Conservation (phyloP, 1,284 basidiomycete species). For the Agroathelia rolfsii region DNA sequence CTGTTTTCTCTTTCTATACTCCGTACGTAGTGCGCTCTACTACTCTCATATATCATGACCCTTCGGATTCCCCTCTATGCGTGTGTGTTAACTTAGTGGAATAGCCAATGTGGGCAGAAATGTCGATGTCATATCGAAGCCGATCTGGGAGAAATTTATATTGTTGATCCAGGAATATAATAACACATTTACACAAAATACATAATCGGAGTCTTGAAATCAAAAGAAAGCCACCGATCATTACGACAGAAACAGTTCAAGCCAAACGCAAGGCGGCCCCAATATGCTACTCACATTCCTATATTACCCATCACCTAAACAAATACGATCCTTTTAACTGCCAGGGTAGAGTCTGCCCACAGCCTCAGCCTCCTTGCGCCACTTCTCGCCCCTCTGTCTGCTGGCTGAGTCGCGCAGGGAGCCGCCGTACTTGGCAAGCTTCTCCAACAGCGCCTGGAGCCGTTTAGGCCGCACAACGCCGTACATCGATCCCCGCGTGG, state of each 20-base stretch:
- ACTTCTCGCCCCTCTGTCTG: slow-evolving; percentile 57
- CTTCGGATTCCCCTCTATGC: slow-evolving; percentile 4
- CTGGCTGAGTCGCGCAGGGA: slow-evolving; percentile 48
- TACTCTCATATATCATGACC: slow-evolving; percentile 12
- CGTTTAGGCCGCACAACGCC: slow-evolving; percentile 62
- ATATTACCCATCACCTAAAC: no score
- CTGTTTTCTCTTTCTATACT: slow-evolving; percentile 11
- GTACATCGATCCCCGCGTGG: slow-evolving; percentile 66
- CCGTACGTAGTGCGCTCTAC: slow-evolving; percentile 8
- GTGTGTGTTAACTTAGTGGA: background rate
- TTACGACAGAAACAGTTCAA: no score
- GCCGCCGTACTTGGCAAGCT: slow-evolving; percentile 62
- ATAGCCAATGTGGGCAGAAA: background rate
- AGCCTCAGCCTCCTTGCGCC: slow-evolving; percentile 72
- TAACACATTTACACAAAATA: no score
- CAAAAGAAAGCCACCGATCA: no score
- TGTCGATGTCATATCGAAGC: no score
- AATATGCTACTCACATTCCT: no score
- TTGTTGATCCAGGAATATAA: no score
- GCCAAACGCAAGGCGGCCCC: no score
- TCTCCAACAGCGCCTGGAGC: slow-evolving; percentile 72
- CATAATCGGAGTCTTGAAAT: no score
- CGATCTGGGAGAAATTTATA: no score
- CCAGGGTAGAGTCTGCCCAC: slow-evolving; percentile 62
- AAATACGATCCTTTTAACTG: no score